A percentile compares a stretch with the other conserved stretches of the same genome.
Evolutionary conservation across 768 basidiomycete species (phyloP).

Genomic region (Boletales sp.): DNA sequence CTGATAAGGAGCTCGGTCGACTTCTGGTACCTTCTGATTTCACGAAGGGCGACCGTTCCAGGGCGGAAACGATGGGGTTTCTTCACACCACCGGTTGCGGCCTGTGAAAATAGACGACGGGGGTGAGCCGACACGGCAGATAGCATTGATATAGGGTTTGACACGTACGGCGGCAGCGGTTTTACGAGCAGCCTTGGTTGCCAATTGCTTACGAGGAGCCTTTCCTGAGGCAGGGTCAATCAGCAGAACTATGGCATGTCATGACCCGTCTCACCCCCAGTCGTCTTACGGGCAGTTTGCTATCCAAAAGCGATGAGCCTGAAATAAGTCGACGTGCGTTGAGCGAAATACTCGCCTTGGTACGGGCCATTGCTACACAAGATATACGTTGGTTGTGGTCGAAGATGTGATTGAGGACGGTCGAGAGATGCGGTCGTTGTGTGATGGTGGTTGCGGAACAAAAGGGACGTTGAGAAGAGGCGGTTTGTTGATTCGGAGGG

Average conservation of each 20-base stretch:
- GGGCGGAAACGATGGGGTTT: conserved; percentile 98
- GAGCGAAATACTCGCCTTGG: conserved; percentile 54
- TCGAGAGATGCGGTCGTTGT: conserved; percentile 5
- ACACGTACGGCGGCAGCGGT: conserved; percentile 62
- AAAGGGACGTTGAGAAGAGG: conserved; percentile 14
- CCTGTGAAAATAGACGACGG: conserved; percentile 32
- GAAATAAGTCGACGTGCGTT: not conserved
- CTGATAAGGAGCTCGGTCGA: conserved; percentile 98
- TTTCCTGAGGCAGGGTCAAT: conserved; percentile 52
- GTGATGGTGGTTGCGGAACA: conserved; percentile 30
- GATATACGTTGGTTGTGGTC: conserved; percentile 1
- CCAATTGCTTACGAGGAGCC: conserved; percentile 91
- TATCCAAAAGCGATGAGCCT: conserved; percentile 27
- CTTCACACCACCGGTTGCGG: conserved; percentile 96
- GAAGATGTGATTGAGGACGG: conserved; percentile 9
- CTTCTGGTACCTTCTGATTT: conserved; percentile 98
- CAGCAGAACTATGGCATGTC: conserved; percentile 14
- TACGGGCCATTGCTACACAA: conserved; percentile 67
- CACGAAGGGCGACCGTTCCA: conserved; percentile 98
- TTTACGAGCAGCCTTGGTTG: conserved; percentile 94
- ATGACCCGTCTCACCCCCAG: conserved; percentile 68
- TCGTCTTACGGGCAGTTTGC: conserved; percentile 99
- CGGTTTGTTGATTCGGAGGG: conserved; percentile 22
- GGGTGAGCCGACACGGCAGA: conserved; percentile 5
- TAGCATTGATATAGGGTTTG: conserved; percentile 1